phyloP scores from a whole-genome alignment of 2,329 filamentous ascomycete species.

The Boeremia lycopersici region DNA sequence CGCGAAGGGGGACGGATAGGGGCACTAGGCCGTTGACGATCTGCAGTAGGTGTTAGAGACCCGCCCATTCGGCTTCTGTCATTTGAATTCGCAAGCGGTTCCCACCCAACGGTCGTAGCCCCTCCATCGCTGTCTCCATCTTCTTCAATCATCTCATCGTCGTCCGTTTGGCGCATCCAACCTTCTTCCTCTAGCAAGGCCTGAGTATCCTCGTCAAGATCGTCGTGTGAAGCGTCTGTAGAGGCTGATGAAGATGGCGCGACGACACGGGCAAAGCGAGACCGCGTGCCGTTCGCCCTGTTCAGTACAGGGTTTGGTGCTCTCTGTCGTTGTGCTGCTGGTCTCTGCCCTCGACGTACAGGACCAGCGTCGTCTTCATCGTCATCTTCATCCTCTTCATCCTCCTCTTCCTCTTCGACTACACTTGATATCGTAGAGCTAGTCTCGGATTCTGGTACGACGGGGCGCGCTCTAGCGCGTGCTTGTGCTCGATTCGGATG shows the following conservation, averaged over 20 bases:
- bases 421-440: slow-evolving; percentile 45
- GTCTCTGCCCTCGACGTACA: slow-evolving; percentile 41
- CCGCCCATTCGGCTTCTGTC: slow-evolving; percentile 52
- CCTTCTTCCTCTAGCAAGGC: slow-evolving; percentile 43
- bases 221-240: slow-evolving; percentile 44
- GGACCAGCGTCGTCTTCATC: slow-evolving; percentile 47
- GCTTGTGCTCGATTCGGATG: slow-evolving; percentile 25
- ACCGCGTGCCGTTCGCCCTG: slow-evolving; percentile 43
- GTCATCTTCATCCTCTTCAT: slow-evolving; percentile 41
- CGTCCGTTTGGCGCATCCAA: slow-evolving; percentile 48
- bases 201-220: slow-evolving; percentile 49
- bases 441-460: slow-evolving; percentile 47
- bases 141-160: slow-evolving; percentile 46
- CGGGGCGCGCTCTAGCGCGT: slow-evolving; percentile 39
- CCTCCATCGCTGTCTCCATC: slow-evolving; percentile 51
- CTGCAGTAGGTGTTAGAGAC: slow-evolving; percentile 56
- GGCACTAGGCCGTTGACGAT: slow-evolving; percentile 50
- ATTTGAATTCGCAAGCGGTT: slow-evolving; percentile 53
- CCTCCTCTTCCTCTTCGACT: slow-evolving; percentile 34
- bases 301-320: slow-evolving; percentile 38
- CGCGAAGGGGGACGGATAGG: slow-evolving; percentile 49
- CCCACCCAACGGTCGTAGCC: slow-evolving; percentile 54
- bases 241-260: slow-evolving; percentile 42
- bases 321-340: slow-evolving; percentile 33
- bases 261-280: slow-evolving; percentile 23